Evolutionary conservation across 352 stramenopile genomes (phyloP), one percentile per base, ranked within the genome.

Genomic region (Halophytophthora batemanensis): DNA sequence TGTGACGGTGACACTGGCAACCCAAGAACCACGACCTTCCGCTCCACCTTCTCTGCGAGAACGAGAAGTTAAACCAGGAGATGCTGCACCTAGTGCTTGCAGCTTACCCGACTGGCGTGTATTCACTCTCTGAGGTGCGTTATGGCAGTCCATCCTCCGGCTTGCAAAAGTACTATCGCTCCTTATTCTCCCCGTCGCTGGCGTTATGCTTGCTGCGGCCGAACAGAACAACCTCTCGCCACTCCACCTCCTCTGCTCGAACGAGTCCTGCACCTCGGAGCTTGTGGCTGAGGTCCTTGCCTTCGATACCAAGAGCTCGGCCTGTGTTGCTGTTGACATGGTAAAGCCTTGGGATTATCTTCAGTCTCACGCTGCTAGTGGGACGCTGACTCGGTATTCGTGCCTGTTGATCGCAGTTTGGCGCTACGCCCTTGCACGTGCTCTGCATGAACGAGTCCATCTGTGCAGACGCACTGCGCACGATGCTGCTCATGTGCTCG

Each of bases 361-460:
- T 38, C 4, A 14, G 10, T 13, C 37, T 25, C 17, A 33, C 42
- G 34, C 13, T 6, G 18, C 19, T 0, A 36, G 23, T 15, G 3
- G 11, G 15, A 28, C 6, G 18, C 31, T 21, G 14, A 51, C 21
- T 25, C 55, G 8, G 45, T 15, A 21, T 10, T 21, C 5, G 40
- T 50, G 14, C 22, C n/a, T 38, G 6, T 11, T 35, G 12, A 22
- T n/a, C 25, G 19, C 21, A 90, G 75, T 83, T 73, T 50, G 77
- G 74, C 23, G 69, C 74, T 14, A 82, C 71, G 11, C 61, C 80
- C 3, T 58, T 90, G 17, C 80, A 90, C 46, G 33, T 80, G 8
- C 45, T 90, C n/a, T 88, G 77, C 29, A 82, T 77, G 66, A 88
- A 88, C 40, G 74, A 80, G 17, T 22, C 56, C 1, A 64, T 85